phyloP scores from a whole-genome alignment of 768 basidiomycete genomes.

The Rubroboletus pulcherrimus region DNA sequence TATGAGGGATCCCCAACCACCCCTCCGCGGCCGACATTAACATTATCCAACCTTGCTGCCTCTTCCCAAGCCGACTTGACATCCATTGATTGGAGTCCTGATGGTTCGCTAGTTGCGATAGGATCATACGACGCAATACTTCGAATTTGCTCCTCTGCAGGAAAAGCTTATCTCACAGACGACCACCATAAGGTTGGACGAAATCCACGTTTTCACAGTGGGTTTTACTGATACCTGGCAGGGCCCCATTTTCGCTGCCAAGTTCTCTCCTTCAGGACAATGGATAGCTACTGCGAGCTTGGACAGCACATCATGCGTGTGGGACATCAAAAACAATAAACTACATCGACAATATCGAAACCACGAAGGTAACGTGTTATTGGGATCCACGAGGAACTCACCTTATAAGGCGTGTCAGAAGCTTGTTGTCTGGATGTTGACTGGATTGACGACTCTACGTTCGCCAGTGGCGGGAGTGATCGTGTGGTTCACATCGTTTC shows the following conservation, averaged over 20 bases:
- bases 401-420: constrained; percentile 28
- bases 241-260: constrained; percentile 78
- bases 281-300: constrained; percentile 76
- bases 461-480: constrained; percentile 75
- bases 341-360: constrained; percentile 59
- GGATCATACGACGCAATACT: constrained; percentile 75
- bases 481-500: constrained; percentile 57
- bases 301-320: constrained; percentile 74
- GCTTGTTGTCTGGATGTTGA: constrained; percentile 81
- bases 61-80: constrained; percentile 61
- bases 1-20: constrained; percentile 15
- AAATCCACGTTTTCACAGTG: background rate
- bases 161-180: constrained; percentile 61
- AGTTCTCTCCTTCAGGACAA: constrained; percentile 69
- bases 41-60: constrained; percentile 48
- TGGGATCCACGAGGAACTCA: background rate
- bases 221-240: constrained; percentile 33
- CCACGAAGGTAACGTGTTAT: constrained; percentile 53
- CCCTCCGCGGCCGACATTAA: constrained; percentile 34
- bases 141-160: constrained; percentile 59
- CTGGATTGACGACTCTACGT: constrained; percentile 69
- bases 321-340: constrained; percentile 64
- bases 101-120: constrained; percentile 70
- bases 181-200: constrained; percentile 59
- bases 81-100: constrained; percentile 70